Evolutionary conservation across 805 yeast genomes (phyloP).

Genomic region (Lipomyces yamanashiensis): DNA sequence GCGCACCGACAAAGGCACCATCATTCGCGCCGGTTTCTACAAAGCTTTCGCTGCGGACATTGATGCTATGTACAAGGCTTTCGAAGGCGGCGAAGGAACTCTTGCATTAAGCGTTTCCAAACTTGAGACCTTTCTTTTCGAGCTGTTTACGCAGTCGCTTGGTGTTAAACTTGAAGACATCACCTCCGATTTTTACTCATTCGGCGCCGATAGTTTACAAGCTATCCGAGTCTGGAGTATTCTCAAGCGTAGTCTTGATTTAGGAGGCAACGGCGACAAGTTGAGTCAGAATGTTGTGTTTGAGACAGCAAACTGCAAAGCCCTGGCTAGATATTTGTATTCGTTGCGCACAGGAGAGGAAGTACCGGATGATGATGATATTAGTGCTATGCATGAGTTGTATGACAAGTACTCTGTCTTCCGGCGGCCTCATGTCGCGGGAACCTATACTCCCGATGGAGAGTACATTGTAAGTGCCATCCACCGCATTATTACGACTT

Average conservation of each 20-base stretch:
- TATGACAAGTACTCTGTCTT: conserved; percentile 25
- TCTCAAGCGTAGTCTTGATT: conserved; percentile 16
- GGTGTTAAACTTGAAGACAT: conserved; percentile 11
- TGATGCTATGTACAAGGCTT: conserved; percentile 12
- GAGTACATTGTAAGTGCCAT: conserved; percentile 13
- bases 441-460: conserved; percentile 5
- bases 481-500: not conserved
- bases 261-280: conserved; percentile 20
- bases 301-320: conserved; percentile 20
- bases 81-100: conserved; percentile 22
- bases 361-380: conserved; percentile 3
- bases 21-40: conserved; percentile 31
- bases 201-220: conserved; percentile 28
- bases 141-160: conserved; percentile 9
- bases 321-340: conserved; percentile 17
- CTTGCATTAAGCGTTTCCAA: conserved; percentile 6
- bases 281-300: conserved; percentile 25
- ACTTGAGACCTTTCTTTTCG: conserved; percentile 13
- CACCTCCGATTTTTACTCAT: conserved; percentile 22
- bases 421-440: conserved; percentile 14
- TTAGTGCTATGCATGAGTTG: conserved; percentile 19
- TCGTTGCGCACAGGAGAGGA: conserved; percentile 14
- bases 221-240: conserved; percentile 26
- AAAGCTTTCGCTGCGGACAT: conserved; percentile 27
- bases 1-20: conserved; percentile 31